Evolutionary conservation across 495 filamentous ascomycete genomes (phyloP).

Genomic region (Annulohypoxylon maeteangense): DNA sequence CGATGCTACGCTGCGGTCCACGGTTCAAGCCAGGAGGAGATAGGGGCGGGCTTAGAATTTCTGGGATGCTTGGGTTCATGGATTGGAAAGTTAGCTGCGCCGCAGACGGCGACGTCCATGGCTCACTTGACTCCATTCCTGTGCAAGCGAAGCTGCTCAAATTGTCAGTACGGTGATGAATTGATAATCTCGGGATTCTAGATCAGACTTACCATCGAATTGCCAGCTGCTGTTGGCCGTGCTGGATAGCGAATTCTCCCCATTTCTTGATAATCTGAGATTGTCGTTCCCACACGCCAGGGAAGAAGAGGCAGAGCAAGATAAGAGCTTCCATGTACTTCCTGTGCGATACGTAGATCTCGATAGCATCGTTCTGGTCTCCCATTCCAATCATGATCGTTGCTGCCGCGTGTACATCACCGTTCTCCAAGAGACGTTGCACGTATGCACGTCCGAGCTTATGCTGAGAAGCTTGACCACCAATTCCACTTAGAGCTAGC

Average conservation of each 20-base stretch:
- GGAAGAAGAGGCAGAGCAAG: slow-evolving; percentile 78
- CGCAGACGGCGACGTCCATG: slow-evolving; percentile 85
- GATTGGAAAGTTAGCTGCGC: slow-evolving; percentile 70
- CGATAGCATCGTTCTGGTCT: slow-evolving; percentile 92
- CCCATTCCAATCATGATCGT: slow-evolving; percentile 92
- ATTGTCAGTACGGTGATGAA: slow-evolving; percentile 8
- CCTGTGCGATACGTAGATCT: slow-evolving; percentile 93
- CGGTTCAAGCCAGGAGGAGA: slow-evolving; percentile 61
- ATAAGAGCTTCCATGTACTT: slow-evolving; percentile 91
- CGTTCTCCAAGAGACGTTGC: slow-evolving; percentile 86
- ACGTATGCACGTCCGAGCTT: slow-evolving; percentile 93
- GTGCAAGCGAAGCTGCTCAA: slow-evolving; percentile 76
- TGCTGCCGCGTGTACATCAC: slow-evolving; percentile 90
- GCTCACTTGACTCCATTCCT: slow-evolving; percentile 75
- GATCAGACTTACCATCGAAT: slow-evolving; percentile 75
- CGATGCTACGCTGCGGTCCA: slow-evolving; percentile 67
- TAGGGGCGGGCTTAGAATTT: slow-evolving; percentile 68
- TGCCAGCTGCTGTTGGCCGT: slow-evolving; percentile 87
- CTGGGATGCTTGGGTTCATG: slow-evolving; percentile 59
- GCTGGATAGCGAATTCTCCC: slow-evolving; percentile 90
- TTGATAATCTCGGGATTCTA: neutral
- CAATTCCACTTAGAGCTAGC: slow-evolving; percentile 88
- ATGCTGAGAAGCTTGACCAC: slow-evolving; percentile 80
- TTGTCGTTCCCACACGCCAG: slow-evolving; percentile 88
- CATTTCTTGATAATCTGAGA: slow-evolving; percentile 89